Conservation (phyloP, 306 rosid species). For the Ochetophila trinervis region DNA sequence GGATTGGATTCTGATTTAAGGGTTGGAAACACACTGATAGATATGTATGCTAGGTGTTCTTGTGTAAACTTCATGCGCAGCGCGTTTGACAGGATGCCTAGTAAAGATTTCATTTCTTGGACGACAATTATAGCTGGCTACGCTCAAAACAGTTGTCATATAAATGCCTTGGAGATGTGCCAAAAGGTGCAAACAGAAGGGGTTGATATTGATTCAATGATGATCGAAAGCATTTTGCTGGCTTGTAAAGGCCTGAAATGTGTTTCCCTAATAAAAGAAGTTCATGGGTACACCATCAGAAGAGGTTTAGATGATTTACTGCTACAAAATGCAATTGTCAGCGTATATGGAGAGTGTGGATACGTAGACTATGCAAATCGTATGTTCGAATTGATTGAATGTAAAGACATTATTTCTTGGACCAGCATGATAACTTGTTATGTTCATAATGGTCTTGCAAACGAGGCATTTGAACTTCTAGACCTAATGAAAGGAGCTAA, state of each 20-base stretch:
- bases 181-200: slow-evolving; percentile 37
- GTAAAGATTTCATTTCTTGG: slow-evolving; percentile 65
- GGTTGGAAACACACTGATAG: slow-evolving; percentile 60
- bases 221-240: slow-evolving; percentile 62
- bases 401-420: slow-evolving; percentile 73
- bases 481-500: slow-evolving; percentile 39
- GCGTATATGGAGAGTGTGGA: slow-evolving; percentile 54
- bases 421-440: slow-evolving; percentile 67
- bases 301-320: slow-evolving; percentile 47
- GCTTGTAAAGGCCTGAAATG: slow-evolving; percentile 49
- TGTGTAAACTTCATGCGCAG: slow-evolving; percentile 46
- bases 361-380: slow-evolving; percentile 39
- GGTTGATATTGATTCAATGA: slow-evolving; percentile 48
- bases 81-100: slow-evolving; percentile 44
- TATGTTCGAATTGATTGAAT: slow-evolving; percentile 45
- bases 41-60: slow-evolving; percentile 65
- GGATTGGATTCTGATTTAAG: slow-evolving; percentile 54
- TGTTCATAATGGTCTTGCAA: slow-evolving; percentile 49
- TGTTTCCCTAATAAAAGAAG: slow-evolving; percentile 44
- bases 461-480: slow-evolving; percentile 59
- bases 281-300: slow-evolving; percentile 45
- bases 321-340: slow-evolving; percentile 57
- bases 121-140: slow-evolving; percentile 68
- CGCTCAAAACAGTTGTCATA: slow-evolving; percentile 49
- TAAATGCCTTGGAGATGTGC: slow-evolving; percentile 45